Percentiles rank a stretch among this genome's conserved stretches.
Evolutionary conservation across 192 early-diverging fungal genomes (phyloP).

Genomic region (Linnemannia zychae): DNA sequence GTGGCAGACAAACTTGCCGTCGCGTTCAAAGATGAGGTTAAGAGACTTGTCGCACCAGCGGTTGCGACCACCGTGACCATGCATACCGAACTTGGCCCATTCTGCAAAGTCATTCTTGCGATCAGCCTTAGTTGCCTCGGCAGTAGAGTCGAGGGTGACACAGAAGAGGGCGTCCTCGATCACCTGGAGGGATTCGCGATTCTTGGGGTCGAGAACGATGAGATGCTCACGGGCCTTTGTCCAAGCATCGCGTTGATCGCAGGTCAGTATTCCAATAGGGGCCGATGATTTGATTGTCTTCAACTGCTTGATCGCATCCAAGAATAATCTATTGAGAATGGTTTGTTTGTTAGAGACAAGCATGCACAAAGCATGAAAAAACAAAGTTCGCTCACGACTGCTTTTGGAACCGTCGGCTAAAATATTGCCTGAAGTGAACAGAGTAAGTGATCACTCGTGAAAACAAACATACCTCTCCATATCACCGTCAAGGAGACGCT

Average conservation of each 20-base stretch:
- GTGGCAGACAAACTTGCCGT: conserved; percentile 73
- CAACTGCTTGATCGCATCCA: conserved; percentile 66
- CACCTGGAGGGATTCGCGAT: conserved; percentile 67
- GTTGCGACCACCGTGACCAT: conserved; percentile 81
- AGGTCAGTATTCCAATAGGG: conserved; percentile 78
- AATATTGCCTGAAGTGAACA: conserved; percentile 13
- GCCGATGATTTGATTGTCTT: conserved; percentile 65
- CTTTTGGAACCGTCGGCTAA: neutral
- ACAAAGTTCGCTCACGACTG: neutral
- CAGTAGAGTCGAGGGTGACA: conserved; percentile 73
- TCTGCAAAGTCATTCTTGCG: conserved; percentile 60
- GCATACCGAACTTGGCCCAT: conserved; percentile 65
- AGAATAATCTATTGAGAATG: conserved; percentile 24
- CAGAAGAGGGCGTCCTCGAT: conserved; percentile 86
- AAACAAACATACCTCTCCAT: conserved; percentile 73
- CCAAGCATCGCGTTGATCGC: conserved; percentile 89
- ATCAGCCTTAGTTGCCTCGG: conserved; percentile 43
- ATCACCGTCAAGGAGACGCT: conserved; percentile 70
- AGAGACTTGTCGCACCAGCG: conserved; percentile 92
- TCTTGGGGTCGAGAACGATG: conserved; percentile 67
- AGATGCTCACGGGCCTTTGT: conserved; percentile 77
- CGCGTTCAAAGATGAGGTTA: conserved; percentile 77
- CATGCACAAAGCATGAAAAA: neutral
- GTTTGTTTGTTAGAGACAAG: neutral
- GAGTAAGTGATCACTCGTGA: neutral